Conservation (phyloP, 305 asterid genomes). For the Fraxinus paxiana region DNA sequence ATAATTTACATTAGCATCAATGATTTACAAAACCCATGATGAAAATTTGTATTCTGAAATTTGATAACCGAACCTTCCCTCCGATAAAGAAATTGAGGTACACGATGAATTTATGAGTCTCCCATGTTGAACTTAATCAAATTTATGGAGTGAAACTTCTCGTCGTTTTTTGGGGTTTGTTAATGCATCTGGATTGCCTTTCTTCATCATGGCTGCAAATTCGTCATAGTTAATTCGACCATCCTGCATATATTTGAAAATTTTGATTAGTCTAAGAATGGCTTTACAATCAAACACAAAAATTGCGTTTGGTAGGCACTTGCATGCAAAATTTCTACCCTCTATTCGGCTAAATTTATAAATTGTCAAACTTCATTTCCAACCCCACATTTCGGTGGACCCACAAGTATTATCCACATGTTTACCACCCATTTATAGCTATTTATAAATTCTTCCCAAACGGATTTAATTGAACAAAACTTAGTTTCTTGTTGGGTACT, state of each 20-base stretch:
- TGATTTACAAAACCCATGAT: background rate
- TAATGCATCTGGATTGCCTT: constrained; percentile 67
- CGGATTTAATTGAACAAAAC: background rate
- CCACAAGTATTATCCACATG: background rate
- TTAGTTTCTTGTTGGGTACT: background rate
- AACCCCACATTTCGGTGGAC: background rate
- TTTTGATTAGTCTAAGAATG: background rate
- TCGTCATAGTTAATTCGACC: constrained; percentile 59
- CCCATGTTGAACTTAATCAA: constrained; percentile 20
- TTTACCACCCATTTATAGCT: background rate
- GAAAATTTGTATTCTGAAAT: background rate
- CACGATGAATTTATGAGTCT: constrained; percentile 13
- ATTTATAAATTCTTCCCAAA: background rate
- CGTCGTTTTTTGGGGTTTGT: constrained; percentile 61
- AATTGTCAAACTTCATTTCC: background rate
- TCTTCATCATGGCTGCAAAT: constrained; percentile 68
- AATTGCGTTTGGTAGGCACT: background rate
- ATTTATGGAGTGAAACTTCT: constrained; percentile 41
- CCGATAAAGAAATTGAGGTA: constrained; percentile 8
- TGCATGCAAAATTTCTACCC: background rate
- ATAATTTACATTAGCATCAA: background rate
- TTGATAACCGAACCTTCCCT: constrained; percentile 7
- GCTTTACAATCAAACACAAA: background rate
- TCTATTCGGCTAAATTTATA: background rate
- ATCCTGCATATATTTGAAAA: constrained; percentile 34